Evolutionary conservation across 106 monocot species (phyloP), one percentile per base, ranked within the genome.

Genomic region (Ottelia alismoides): DNA sequence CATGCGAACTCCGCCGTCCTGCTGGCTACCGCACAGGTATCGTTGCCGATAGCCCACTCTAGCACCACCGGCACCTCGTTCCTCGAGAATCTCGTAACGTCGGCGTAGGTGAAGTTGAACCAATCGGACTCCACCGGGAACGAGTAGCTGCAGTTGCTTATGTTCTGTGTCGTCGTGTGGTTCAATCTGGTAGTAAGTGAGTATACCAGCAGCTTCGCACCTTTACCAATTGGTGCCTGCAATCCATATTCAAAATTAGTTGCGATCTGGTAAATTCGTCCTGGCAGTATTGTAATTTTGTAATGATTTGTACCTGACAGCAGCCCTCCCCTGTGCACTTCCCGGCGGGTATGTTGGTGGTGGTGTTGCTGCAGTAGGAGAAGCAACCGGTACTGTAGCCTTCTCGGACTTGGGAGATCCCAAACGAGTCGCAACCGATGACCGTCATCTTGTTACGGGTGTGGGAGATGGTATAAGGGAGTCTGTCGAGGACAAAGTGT

Each of bases 391-490:
- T 56, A 3, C 4, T 6, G 56, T 27, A 9, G 30, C 23, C 30
- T 0, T 20, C 27, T 1, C 4, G 0, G 19, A 24, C 9, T 62
- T 20, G 23, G 21, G 11, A 2, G 28, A 52, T 28, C 1, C 74
- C 66, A 44, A 80, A 2, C 6, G 75, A 65, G 54, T 75, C 61
- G 29, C 84, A 75, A 11, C 84, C 84, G 20, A 68, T 7, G 51
- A 69, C 58, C 1, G 64, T 65, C 68, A 78, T 65, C 49, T 48
- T 31, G 78, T 73, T 78, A 31, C 64, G 58, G 12, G 63, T 25
- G 26, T 56, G n/a, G 44, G 72, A 72, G 40, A 78, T 45, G 18
- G 62, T 48, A n/a, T n/a, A n/a, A n/a, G n/a, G 60, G 47, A 75
- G 25, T 56, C 55, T 11, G 35, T 43, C 17, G 11, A 6, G 30